Conservation (phyloP, 257 asterid genomes). For the Primulina huaijiensis region DNA sequence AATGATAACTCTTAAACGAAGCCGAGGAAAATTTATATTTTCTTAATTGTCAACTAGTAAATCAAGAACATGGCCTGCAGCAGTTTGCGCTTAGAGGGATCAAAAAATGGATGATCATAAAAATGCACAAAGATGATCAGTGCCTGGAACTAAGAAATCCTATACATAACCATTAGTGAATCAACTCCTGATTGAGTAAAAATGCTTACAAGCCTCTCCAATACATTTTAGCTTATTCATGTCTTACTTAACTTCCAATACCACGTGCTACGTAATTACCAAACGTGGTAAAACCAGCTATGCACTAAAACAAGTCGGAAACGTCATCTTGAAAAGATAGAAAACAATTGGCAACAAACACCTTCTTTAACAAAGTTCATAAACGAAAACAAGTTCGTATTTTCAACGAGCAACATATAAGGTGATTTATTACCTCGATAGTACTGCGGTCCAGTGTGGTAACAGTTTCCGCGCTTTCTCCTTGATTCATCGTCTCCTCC, state of each 20-base stretch:
- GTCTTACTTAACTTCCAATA: not conserved
- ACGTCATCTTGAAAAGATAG: not conserved
- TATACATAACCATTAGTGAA: not conserved
- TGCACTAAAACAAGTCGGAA: too few species aligned
- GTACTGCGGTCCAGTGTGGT: constrained; percentile 39
- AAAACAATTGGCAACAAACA: constrained; percentile 7
- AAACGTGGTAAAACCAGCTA: not conserved
- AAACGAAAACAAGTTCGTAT: not conserved
- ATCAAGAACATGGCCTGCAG: too few species aligned
- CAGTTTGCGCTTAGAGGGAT: not conserved
- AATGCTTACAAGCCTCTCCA: not conserved
- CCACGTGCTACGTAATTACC: not conserved
- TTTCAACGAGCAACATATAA: not conserved
- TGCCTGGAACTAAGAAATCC: not conserved
- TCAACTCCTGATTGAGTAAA: not conserved
- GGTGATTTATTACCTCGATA: constrained; percentile 51
- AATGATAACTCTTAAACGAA: too few species aligned
- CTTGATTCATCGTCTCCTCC: constrained; percentile 73
- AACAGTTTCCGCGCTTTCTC: constrained; percentile 49
- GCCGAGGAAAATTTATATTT: too few species aligned
- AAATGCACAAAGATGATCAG: not conserved
- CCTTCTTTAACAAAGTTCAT: constrained; percentile 14
- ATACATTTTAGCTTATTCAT: not conserved
- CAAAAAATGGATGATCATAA: not conserved
- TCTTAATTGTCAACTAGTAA: too few species aligned